phyloP scores from a whole-genome alignment of 768 basidiomycete species.

The Leccinum aurantiacum region DNA sequence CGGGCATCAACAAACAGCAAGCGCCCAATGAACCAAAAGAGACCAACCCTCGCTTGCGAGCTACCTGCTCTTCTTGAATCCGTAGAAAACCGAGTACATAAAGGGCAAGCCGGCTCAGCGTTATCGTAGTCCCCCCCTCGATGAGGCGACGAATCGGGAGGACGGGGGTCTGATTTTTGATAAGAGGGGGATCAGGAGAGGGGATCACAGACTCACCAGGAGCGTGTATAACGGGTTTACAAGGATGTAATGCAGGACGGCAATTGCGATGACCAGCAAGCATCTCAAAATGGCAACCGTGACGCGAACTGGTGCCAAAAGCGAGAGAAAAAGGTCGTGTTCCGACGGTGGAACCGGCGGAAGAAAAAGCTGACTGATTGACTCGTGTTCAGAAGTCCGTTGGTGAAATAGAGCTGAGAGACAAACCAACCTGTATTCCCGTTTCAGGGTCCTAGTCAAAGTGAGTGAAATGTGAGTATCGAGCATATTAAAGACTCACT shows the following conservation, averaged over 20 bases:
- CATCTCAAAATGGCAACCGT: slow-evolving; percentile 52
- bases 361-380: slow-evolving; percentile 66
- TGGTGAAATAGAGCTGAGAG: slow-evolving; percentile 2
- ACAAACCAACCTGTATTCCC: slow-evolving; percentile 71
- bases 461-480: slow-evolving; percentile 16
- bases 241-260: slow-evolving; percentile 52
- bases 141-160: slow-evolving; percentile 49
- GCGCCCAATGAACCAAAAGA: background rate
- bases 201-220: slow-evolving; percentile 51
- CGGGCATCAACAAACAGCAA: slow-evolving; percentile 3
- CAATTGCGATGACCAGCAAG: slow-evolving; percentile 48
- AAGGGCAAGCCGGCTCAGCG: slow-evolving; percentile 60
- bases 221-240: slow-evolving; percentile 55
- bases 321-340: slow-evolving; percentile 40
- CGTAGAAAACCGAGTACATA: slow-evolving; percentile 69
- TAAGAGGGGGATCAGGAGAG: slow-evolving; percentile 5
- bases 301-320: slow-evolving; percentile 53
- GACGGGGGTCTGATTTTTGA: slow-evolving; percentile 50
- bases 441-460: slow-evolving; percentile 74
- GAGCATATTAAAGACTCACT: slow-evolving; percentile 39
- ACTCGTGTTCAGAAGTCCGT: slow-evolving; percentile 22
- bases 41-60: slow-evolving; percentile 73
- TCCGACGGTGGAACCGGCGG: slow-evolving; percentile 66
- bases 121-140: slow-evolving; percentile 49
- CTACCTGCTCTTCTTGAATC: slow-evolving; percentile 69